Conservation (phyloP, 2,329 filamentous ascomycete genomes). For the Herpotrichia juniperi region DNA sequence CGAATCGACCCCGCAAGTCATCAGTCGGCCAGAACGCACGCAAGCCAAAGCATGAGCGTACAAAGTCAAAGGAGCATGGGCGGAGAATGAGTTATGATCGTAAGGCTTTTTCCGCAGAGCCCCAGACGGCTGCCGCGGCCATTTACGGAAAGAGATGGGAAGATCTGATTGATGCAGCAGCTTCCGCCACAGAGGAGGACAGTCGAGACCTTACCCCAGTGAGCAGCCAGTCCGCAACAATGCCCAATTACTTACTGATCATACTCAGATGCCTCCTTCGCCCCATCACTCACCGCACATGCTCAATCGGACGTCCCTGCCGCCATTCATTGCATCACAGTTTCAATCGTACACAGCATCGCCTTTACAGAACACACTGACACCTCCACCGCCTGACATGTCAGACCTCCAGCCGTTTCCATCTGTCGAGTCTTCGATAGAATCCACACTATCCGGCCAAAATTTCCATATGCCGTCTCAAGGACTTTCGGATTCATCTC, state of each 20-base stretch:
- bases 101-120: constrained; percentile 87
- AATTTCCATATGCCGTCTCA: constrained; percentile 65
- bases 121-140: constrained; percentile 73
- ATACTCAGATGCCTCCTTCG: constrained; percentile 52
- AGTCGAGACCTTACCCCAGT: constrained; percentile 86
- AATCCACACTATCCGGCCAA: constrained; percentile 71
- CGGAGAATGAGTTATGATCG: constrained; percentile 75
- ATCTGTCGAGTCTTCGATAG: constrained; percentile 82
- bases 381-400: constrained; percentile 68
- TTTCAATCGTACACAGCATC: constrained; percentile 81
- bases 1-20: constrained; percentile 78
- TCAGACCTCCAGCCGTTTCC: constrained; percentile 74
- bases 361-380: constrained; percentile 87
- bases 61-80: constrained; percentile 75
- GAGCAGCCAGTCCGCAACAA: constrained; percentile 51
- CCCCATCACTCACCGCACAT: constrained; percentile 60
- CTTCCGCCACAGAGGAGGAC: constrained; percentile 91
- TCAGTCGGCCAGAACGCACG: constrained; percentile 82
- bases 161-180: constrained; percentile 92
- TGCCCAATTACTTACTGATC: constrained; percentile 23
- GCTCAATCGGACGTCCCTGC: constrained; percentile 64
- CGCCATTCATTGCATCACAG: constrained; percentile 59
- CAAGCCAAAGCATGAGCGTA: constrained; percentile 79
- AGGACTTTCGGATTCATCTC: constrained; percentile 64
- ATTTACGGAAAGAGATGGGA: constrained; percentile 90